Evolutionary conservation across 2,329 filamentous ascomycete species (phyloP), one percentile per base, ranked within the genome.

Genomic region (Septoria petroselini): DNA sequence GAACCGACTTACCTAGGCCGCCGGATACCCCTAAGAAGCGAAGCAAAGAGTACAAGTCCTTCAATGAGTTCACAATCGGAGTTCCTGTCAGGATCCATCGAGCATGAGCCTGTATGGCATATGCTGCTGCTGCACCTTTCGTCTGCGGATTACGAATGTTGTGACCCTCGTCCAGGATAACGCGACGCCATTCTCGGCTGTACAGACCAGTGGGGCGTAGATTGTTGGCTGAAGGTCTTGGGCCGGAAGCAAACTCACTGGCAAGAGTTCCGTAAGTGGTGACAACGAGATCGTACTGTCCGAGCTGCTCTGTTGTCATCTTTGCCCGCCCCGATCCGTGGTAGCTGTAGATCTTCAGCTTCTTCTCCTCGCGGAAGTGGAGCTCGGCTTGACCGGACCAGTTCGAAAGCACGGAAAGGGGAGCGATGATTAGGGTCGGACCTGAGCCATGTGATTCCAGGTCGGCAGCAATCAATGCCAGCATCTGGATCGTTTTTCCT

Each of bases 321-420:
- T 77, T 71, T 55, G 81, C 83, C 53, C 80, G 75, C 58, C 76
- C 71, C 58, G 71, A 65, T 0, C 86, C 86, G 62, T 95, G 88
- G 63, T 91, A 93, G 25, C 84, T 82, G 60, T 89, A 75, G 3
- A 93, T 76, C 7, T 76, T 81, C 5, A 88, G 80, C 1, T 74
- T 70, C 48, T 80, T 71, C n/a, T 85, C 77, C 4, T 75, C 67
- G 30, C 81, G 77, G 38, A 91, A 78, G 62, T 95, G 90, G 30
- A 79, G 76, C 54, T 80, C 74, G 46, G 91, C 86, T 67, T 95
- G 89, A 46, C 85, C 82, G 59, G 81, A 82, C 90, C 90, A 95
- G 60, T 95, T 95, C 63, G 85, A 90, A 86, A 95, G 91, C 15
- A 95, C 88, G 43, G 84, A 85, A 4, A 94, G 79, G 0, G 90